phyloP scores from a whole-genome alignment of 345 rosid species.

The Gossypioides kirkii region DNA sequence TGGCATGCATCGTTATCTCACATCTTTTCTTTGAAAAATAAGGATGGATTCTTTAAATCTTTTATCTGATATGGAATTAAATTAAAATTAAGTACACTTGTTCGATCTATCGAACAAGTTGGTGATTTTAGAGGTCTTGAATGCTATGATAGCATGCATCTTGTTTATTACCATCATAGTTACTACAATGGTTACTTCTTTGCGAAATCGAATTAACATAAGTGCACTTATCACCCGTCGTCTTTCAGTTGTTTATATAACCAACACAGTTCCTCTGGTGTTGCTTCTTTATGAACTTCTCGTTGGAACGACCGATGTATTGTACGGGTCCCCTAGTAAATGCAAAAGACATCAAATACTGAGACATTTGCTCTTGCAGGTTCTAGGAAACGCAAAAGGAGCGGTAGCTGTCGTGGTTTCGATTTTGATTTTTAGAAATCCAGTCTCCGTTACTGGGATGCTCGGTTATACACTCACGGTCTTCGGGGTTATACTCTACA shows the following conservation, averaged over 20 bases:
- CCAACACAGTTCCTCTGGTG: background rate
- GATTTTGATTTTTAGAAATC: conserved; percentile 88
- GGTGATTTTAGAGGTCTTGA: background rate
- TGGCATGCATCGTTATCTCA: background rate
- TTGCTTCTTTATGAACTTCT: background rate
- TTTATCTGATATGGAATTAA: background rate
- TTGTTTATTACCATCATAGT: background rate
- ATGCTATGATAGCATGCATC: background rate
- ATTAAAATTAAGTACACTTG: too few relatives aligned
- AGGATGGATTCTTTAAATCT: background rate
- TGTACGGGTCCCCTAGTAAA: background rate
- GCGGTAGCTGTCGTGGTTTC: conserved; percentile 98
- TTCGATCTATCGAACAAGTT: background rate
- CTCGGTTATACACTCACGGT: conserved; percentile 89
- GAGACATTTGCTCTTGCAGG: conserved; percentile 36
- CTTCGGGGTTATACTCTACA: conserved; percentile 86
- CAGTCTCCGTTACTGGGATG: conserved; percentile 97
- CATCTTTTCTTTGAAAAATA: background rate
- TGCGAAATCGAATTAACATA: background rate
- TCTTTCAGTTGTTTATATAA: background rate
- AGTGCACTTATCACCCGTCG: background rate
- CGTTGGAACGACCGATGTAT: background rate
- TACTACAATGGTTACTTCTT: background rate
- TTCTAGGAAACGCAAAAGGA: conserved; percentile 97
- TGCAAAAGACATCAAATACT: background rate